phyloP scores from a whole-genome alignment of 225 moss, liverwort and hornwort species.

The Marchantia paleacea region DNA sequence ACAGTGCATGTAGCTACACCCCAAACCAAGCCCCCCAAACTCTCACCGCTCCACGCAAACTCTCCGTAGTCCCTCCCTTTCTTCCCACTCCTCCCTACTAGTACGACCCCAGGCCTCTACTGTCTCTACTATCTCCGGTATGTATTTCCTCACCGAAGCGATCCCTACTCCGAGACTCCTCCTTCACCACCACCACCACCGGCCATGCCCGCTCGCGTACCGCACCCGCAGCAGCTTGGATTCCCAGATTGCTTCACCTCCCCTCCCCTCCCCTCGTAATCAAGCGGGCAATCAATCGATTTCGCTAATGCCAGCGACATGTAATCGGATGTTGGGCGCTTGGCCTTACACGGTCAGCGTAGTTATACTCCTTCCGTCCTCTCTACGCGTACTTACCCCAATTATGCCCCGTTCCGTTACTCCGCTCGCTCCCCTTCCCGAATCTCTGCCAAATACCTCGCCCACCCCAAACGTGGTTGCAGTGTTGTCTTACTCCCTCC shows the following conservation, averaged over 20 bases:
- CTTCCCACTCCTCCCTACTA: background rate
- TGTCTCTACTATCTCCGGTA: background rate
- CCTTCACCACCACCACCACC: background rate
- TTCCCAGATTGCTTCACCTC: background rate
- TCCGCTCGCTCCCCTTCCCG: background rate
- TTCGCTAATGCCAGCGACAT: background rate
- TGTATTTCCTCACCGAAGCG: background rate
- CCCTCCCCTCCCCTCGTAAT: background rate
- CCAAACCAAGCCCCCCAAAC: background rate
- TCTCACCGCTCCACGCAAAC: slow-evolving; percentile 9
- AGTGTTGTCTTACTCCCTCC: background rate
- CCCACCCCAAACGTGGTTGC: background rate
- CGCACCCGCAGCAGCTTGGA: background rate
- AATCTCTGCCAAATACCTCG: background rate
- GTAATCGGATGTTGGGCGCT: background rate
- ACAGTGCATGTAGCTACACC: slow-evolving; percentile 14
- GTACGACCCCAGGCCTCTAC: background rate
- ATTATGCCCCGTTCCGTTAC: background rate
- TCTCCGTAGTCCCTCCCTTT: background rate
- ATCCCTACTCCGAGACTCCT: background rate
- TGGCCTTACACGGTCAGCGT: slow-evolving; percentile 10
- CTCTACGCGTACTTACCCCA: background rate
- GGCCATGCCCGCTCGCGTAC: no score
- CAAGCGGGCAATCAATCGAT: background rate
- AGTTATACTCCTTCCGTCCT: background rate